Evolutionary conservation across 179 eudicot species (phyloP).

Genomic region (Spergularia azorica): DNA sequence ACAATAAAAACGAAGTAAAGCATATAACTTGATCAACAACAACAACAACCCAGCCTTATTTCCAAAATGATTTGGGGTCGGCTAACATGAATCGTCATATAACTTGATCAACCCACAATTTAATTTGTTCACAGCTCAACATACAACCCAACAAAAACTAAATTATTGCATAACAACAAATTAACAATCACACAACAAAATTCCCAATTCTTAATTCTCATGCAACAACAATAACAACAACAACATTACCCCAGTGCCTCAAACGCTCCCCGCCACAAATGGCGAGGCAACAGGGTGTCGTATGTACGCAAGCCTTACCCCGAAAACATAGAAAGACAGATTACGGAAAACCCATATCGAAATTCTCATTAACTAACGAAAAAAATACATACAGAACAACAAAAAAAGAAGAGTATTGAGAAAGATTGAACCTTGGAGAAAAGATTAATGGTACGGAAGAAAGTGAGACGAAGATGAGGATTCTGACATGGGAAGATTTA

Average conservation of each 20-base stretch:
- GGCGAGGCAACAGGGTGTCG: too few relatives aligned
- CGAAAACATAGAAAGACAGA: too few relatives aligned
- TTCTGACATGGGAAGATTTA: constrained; percentile 44
- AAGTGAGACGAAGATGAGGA: constrained; percentile 74
- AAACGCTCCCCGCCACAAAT: background rate
- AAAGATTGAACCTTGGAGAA: constrained; percentile 67
- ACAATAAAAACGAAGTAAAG: background rate
- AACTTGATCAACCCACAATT: too few relatives aligned
- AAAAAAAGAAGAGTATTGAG: background rate
- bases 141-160: background rate
- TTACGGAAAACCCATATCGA: too few relatives aligned
- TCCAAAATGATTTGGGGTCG: background rate
- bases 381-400: too few relatives aligned
- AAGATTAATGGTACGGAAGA: constrained; percentile 79
- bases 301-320: too few relatives aligned
- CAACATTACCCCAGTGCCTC: background rate
- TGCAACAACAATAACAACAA: background rate
- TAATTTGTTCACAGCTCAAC: too few relatives aligned
- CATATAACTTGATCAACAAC: too few relatives aligned
- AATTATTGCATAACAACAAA: background rate
- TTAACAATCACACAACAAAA: background rate
- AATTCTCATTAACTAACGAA: too few relatives aligned
- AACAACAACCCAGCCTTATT: background rate
- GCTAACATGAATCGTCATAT: background rate
- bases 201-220: too few relatives aligned